Percentiles rank a stretch among this genome's conserved stretches.
phyloP scores from a whole-genome alignment of 2,329 filamentous ascomycete genomes.

The Calonectria pseudoreteaudii region DNA sequence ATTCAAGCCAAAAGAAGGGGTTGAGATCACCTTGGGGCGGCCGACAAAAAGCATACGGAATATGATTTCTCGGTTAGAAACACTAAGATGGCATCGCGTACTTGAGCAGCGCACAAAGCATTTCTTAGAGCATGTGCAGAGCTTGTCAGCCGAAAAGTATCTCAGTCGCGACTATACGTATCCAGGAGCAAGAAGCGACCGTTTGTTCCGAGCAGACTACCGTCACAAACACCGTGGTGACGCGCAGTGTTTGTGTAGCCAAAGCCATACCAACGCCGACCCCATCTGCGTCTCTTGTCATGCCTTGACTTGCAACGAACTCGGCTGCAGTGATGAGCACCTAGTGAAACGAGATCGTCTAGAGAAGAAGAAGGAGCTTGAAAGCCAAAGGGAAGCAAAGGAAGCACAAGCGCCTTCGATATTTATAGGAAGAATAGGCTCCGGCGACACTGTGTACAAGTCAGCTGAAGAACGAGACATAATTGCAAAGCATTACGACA shows the following conservation, averaged over 20 bases:
- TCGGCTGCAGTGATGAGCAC: not conserved
- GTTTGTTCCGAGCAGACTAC: conserved; percentile 31
- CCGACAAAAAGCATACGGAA: not conserved
- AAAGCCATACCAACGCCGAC: not conserved
- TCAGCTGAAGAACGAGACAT: conserved; percentile 38
- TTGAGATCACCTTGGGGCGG: conserved; percentile 38
- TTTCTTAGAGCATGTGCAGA: not conserved
- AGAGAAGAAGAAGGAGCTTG: not conserved
- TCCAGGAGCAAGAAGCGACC: conserved; percentile 41
- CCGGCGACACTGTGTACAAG: conserved; percentile 52
- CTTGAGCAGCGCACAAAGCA: conserved; percentile 9
- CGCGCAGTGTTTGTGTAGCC: not conserved
- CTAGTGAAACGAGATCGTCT: conserved; percentile 2
- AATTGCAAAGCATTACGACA: not conserved
- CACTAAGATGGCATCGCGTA: not conserved
- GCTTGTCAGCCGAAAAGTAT: not conserved
- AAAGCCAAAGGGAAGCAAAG: not conserved
- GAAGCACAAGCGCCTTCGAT: conserved; percentile 31
- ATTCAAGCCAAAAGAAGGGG: conserved; percentile 38
- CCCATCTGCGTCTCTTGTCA: not conserved
- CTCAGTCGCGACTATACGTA: conserved; percentile 29
- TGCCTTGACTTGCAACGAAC: not conserved
- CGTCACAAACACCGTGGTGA: conserved; percentile 10
- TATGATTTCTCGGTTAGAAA: not conserved
- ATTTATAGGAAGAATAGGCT: conserved; percentile 52